Evolutionary conservation across 345 rosid genomes (phyloP).

Genomic region (Arabidopsis thaliana): TAIR10.1 NC_003070.9:30397501-30398000

Average conservation of each 20-base stretch:
- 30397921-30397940: too few species aligned
- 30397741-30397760: background rate
- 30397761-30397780: conserved; percentile 13
- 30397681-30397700: background rate
- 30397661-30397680: background rate
- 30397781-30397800: conserved; percentile 85
- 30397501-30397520: conserved; percentile 6
- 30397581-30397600: conserved; percentile 4
- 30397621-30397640: background rate
- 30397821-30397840: conserved; percentile 85
- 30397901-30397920: too few species aligned
- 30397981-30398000: too few species aligned
- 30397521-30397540: background rate
- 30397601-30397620: conserved; percentile 16
- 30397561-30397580: background rate
- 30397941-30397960: too few species aligned
- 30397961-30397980: too few species aligned
- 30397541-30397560: background rate
- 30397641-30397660: background rate
- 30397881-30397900: too few species aligned
- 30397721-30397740: background rate
- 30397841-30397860: conserved; percentile 70
- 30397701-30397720: conserved; percentile 3
- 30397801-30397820: conserved; percentile 98
- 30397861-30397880: conserved; percentile 4